Conservation (phyloP, 306 rosid genomes). For the Dryas alaskensis region DNA sequence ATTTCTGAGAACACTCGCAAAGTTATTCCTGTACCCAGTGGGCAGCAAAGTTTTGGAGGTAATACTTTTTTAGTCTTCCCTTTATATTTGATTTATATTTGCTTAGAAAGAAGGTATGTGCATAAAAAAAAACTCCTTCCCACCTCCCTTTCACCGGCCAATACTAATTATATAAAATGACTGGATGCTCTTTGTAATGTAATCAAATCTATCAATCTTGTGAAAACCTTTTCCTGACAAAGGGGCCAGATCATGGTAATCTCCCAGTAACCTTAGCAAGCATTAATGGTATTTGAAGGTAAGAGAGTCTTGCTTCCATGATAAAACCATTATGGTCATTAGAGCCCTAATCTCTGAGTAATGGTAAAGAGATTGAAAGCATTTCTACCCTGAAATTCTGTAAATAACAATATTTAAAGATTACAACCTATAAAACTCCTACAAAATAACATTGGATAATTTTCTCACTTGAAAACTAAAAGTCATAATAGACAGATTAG, state of each 20-base stretch:
- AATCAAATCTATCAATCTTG: background rate
- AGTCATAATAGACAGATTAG: background rate
- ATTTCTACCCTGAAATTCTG: background rate
- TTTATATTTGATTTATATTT: constrained; percentile 1
- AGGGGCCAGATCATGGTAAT: background rate
- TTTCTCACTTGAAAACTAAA: too few species aligned
- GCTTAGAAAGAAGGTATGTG: background rate
- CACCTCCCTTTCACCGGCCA: background rate
- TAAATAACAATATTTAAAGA: too few species aligned
- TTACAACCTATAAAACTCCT: too few species aligned
- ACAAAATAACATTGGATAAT: too few species aligned
- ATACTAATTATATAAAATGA: background rate
- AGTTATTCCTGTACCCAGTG: constrained; percentile 27
- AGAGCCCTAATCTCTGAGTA: too few species aligned
- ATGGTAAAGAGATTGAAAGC: background rate
- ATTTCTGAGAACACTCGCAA: constrained; percentile 45
- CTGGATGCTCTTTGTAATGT: constrained; percentile 5
- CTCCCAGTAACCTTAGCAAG: background rate
- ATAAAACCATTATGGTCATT: constrained; percentile 2
- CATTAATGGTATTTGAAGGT: background rate
- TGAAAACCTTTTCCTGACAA: background rate
- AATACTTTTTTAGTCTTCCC: constrained; percentile 11
- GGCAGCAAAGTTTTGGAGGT: constrained; percentile 48
- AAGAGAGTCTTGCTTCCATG: background rate
- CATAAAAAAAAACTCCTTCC: background rate